Conservation (phyloP, 2,329 filamentous ascomycete species). For the Fusarium goolgardi region DNA sequence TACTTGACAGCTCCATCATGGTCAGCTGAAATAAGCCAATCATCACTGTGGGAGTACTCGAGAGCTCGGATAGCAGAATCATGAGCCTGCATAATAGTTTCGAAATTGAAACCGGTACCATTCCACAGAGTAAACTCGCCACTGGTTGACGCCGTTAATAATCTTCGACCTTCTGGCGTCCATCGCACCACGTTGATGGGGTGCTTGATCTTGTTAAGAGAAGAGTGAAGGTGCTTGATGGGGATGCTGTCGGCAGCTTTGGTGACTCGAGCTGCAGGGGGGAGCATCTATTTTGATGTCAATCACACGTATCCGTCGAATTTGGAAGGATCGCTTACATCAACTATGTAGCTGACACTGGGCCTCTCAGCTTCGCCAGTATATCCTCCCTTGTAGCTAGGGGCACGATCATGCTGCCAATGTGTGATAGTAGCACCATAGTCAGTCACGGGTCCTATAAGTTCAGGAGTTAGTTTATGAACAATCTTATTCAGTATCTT, state of each 20-base stretch:
- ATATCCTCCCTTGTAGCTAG: slow-evolving; percentile 76
- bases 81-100: slow-evolving; percentile 98
- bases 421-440: slow-evolving; percentile 91
- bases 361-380: slow-evolving; percentile 84
- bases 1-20: slow-evolving; percentile 97
- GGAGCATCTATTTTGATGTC: slow-evolving; percentile 74
- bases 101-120: slow-evolving; percentile 98
- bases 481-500: slow-evolving; percentile 16
- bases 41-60: slow-evolving; percentile 92
- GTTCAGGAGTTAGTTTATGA: slow-evolving; percentile 37
- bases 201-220: slow-evolving; percentile 97
- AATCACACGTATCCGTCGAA: slow-evolving; percentile 20
- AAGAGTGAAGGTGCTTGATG: slow-evolving; percentile 96
- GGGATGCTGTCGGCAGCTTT: slow-evolving; percentile 88
- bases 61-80: slow-evolving; percentile 86
- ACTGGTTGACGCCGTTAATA: slow-evolving; percentile 94
- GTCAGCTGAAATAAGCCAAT: slow-evolving; percentile 96
- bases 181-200: slow-evolving; percentile 97
- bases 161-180: slow-evolving; percentile 93
- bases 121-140: slow-evolving; percentile 99
- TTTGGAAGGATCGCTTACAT: slow-evolving; percentile 66
- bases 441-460: slow-evolving; percentile 85
- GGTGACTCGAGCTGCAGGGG: slow-evolving; percentile 79
- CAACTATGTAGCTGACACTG: slow-evolving; percentile 88
- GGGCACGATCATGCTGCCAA: slow-evolving; percentile 84